These are phyloP conservation scores for Furcasterigmium furcatum DNA, from an alignment of 2,329 filamentous ascomycete species.

Conservation along the genomic window DNA sequence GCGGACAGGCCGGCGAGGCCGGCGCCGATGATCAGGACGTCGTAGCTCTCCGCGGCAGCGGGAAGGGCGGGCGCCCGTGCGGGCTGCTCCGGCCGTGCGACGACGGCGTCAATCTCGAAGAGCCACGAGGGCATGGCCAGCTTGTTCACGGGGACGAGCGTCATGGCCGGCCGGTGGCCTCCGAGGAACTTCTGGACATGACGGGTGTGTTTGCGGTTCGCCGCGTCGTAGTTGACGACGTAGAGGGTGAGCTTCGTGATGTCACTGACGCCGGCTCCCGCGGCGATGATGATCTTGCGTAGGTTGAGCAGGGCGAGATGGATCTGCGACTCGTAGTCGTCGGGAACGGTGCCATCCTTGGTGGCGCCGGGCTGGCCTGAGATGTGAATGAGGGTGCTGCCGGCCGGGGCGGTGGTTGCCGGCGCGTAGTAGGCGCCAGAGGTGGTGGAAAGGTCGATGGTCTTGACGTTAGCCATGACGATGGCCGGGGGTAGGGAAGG, in stretches of 20 bases:
- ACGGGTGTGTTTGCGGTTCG: constrained; percentile 28
- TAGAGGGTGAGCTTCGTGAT: constrained; percentile 38
- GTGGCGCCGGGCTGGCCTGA: constrained; percentile 30
- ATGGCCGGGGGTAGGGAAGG: too few relatives aligned
- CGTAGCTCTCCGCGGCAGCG: constrained; percentile 7
- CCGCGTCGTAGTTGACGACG: constrained; percentile 39
- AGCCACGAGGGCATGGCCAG: constrained; percentile 33
- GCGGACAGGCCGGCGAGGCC: constrained; percentile 31
- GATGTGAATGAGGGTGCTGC: constrained; percentile 19
- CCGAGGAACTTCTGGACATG: constrained; percentile 32
- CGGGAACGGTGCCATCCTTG: constrained; percentile 24
- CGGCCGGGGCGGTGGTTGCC: constrained; percentile 14
- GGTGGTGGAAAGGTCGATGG: constrained; percentile 14
- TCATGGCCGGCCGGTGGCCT: constrained; percentile 36
- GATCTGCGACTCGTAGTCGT: constrained; percentile 36
- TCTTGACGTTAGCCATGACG: constrained; percentile 2
- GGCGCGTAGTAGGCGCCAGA: constrained; percentile 14
- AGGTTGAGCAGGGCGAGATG: constrained; percentile 34
- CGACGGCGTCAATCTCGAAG: constrained; percentile 40
- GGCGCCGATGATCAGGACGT: constrained; percentile 41
- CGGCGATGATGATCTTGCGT: constrained; percentile 27
- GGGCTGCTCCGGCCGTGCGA: constrained; percentile 14
- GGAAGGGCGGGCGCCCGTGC: background rate
- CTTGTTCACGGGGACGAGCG: constrained; percentile 34
- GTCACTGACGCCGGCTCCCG: constrained; percentile 28